Conservation (phyloP, 2,329 filamentous ascomycete species). For the Penicillium thymicola region DNA sequence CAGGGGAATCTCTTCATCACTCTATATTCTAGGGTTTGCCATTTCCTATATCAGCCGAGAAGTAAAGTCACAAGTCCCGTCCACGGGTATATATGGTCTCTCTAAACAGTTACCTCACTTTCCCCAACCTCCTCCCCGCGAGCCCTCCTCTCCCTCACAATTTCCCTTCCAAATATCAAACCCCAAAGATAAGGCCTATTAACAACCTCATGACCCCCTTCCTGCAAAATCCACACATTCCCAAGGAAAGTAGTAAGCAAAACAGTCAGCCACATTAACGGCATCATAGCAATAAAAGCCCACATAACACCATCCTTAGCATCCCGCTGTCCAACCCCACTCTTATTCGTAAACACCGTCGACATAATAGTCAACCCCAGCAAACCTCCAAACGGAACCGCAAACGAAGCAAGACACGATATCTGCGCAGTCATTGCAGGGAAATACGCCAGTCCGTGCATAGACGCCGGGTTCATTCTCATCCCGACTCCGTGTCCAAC, state of each 20-base stretch:
- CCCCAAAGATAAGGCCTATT: not conserved
- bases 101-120: not conserved
- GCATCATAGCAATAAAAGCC: slow-evolving; percentile 61
- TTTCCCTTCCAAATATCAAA: not conserved
- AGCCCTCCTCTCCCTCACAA: not conserved
- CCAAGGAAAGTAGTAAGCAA: slow-evolving; percentile 47
- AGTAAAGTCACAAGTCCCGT: not conserved
- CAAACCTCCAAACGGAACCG: not conserved
- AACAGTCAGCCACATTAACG: slow-evolving; percentile 54
- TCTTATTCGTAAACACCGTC: slow-evolving; percentile 1
- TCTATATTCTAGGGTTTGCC: not conserved
- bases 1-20: not conserved
- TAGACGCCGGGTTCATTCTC: slow-evolving; percentile 61
- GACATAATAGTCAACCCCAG: not conserved
- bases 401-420: not conserved
- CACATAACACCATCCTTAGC: slow-evolving; percentile 55
- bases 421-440: not conserved
- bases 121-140: not conserved
- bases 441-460: slow-evolving; percentile 44
- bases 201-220: slow-evolving; percentile 28
- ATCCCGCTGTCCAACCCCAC: not conserved
- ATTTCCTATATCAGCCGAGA: not conserved
- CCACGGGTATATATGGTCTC: no score
- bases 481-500: slow-evolving; percentile 62
- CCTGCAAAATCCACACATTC: slow-evolving; percentile 49